phyloP scores from a whole-genome alignment of 345 rosid genomes.

The Odontarrhena argentea region DNA sequence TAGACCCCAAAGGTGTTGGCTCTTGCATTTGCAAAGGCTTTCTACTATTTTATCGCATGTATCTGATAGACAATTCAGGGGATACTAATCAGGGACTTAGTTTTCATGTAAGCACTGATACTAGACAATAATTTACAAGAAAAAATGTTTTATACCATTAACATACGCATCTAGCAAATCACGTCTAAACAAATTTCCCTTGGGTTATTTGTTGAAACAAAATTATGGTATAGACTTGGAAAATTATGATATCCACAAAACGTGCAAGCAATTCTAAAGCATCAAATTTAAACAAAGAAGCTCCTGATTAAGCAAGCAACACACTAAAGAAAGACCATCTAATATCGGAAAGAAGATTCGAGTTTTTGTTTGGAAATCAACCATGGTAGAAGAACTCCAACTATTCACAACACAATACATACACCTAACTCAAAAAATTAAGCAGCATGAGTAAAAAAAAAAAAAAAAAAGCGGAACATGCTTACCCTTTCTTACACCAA shows the following conservation, averaged over 20 bases:
- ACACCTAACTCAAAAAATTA: neutral
- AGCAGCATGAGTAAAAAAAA: constrained; percentile 18
- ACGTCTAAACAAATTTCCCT: constrained; percentile 9
- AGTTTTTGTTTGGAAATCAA: neutral
- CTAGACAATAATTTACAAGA: neutral
- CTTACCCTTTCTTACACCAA: constrained; percentile 81
- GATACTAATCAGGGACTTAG: constrained; percentile 9
- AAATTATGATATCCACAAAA: neutral
- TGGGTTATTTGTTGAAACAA: neutral
- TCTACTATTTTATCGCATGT: constrained; percentile 81
- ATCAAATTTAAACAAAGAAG: constrained; percentile 17
- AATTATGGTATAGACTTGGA: neutral
- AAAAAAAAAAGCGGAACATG: constrained; percentile 5
- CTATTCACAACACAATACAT: constrained; percentile 5
- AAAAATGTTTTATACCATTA: constrained; percentile 11
- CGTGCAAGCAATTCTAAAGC: neutral
- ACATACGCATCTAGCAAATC: constrained; percentile 7
- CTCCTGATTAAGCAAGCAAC: constrained; percentile 21
- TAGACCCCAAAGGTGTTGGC: constrained; percentile 58
- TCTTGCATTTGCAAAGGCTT: constrained; percentile 78
- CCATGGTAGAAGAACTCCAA: constrained; percentile 1
- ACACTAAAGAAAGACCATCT: constrained; percentile 6
- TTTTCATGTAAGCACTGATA: constrained; percentile 10
- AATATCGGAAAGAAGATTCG: constrained; percentile 9
- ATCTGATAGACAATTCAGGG: constrained; percentile 53